Evolutionary conservation across 2,329 filamentous ascomycete genomes (phyloP).

Genomic region (Trichophyton mentagrophytes): DNA sequence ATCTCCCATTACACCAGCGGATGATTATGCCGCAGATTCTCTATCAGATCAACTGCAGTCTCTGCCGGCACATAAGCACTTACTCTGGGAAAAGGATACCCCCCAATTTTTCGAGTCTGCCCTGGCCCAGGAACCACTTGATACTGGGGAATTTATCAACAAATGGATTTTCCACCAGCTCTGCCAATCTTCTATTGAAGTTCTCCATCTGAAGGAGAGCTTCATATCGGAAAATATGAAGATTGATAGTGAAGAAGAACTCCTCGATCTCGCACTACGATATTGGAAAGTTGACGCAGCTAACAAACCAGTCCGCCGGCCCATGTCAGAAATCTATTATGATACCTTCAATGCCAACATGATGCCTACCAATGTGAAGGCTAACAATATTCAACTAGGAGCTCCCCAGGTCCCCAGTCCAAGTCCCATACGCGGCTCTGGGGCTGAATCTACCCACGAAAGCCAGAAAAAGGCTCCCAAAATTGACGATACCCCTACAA

Average conservation of each 20-base stretch:
- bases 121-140: conserved; percentile 7
- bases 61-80: not conserved
- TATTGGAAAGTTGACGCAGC: not conserved
- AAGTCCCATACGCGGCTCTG: not conserved
- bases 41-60: conserved; percentile 4
- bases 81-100: conserved; percentile 10
- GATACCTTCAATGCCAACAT: not conserved
- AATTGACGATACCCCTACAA: not conserved
- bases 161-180: conserved; percentile 24
- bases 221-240: conserved; percentile 14
- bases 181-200: conserved; percentile 20
- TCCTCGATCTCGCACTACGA: not conserved
- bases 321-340: not conserved
- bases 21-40: not conserved
- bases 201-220: conserved; percentile 17
- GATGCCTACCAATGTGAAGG: not conserved
- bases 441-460: not conserved
- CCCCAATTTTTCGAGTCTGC: conserved; percentile 16
- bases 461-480: not conserved
- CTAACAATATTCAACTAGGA: not conserved
- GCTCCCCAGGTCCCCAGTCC: not conserved
- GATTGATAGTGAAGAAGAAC: conserved; percentile 1
- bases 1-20: too few relatives aligned
- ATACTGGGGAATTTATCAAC: conserved; percentile 18
- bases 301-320: not conserved